Percentiles rank a stretch among this genome's conserved stretches.
Conservation (phyloP, 345 rosid genomes). For the Moringa oleifera region DNA sequence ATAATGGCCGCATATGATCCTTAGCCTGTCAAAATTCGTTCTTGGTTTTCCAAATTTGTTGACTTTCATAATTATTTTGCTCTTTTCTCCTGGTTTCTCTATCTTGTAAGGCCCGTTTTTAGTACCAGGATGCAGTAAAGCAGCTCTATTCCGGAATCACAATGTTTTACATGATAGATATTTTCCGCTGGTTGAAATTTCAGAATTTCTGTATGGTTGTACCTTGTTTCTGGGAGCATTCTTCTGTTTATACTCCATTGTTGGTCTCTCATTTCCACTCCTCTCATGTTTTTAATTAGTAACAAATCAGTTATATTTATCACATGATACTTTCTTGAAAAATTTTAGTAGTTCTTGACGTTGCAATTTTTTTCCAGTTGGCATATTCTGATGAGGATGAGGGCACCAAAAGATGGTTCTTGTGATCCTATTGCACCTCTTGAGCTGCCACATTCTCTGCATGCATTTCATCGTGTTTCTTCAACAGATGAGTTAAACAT, state of each 20-base stretch:
- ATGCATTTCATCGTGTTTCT: conserved; percentile 80
- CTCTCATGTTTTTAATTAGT: not conserved
- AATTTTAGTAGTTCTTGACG: conserved; percentile 5
- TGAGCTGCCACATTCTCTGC: conserved; percentile 90
- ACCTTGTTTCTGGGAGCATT: too few relatives aligned
- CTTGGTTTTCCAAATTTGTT: too few relatives aligned
- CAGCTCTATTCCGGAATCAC: too few relatives aligned
- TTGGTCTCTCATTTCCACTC: not conserved
- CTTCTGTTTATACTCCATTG: not conserved
- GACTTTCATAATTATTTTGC: not conserved
- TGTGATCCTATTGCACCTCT: conserved; percentile 91
- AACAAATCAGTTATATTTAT: not conserved
- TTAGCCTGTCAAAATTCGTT: too few relatives aligned
- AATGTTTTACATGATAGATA: too few relatives aligned
- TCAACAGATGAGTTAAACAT: conserved; percentile 53
- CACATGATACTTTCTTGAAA: too few relatives aligned
- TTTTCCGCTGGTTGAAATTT: too few relatives aligned
- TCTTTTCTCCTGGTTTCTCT: not conserved
- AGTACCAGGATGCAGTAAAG: too few relatives aligned
- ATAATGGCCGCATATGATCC: too few relatives aligned
- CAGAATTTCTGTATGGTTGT: too few relatives aligned
- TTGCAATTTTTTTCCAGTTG: conserved; percentile 41
- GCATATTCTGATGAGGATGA: conserved; percentile 97
- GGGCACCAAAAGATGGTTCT: conserved; percentile 52
- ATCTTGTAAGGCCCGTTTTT: not conserved